These are phyloP conservation scores for Conticribra weissflogii DNA, from an alignment of 108 stramenopile species.

Conservation along the genomic window DNA sequence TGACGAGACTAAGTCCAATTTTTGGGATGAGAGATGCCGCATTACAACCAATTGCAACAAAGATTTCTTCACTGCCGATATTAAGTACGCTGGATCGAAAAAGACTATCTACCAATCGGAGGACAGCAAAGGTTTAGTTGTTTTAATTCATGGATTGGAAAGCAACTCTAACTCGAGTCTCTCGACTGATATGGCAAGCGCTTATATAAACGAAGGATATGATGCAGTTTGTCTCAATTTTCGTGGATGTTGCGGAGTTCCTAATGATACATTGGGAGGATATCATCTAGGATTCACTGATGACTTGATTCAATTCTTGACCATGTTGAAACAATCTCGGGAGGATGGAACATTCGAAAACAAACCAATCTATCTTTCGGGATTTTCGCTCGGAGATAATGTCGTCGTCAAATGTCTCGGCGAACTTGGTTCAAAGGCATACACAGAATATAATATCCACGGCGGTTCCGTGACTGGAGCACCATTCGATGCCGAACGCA, in stretches of 20 bases:
- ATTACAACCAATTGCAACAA: constrained; percentile 60
- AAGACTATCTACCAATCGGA: constrained; percentile 26
- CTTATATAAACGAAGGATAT: constrained; percentile 55
- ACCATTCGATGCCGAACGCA: constrained; percentile 73
- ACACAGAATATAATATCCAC: constrained; percentile 55
- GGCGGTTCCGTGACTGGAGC: constrained; percentile 88
- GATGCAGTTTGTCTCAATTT: constrained; percentile 84
- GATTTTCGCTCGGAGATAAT: constrained; percentile 92
- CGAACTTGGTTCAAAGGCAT: constrained; percentile 62
- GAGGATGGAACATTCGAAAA: constrained; percentile 37
- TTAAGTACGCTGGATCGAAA: constrained; percentile 58
- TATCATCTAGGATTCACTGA: constrained; percentile 95
- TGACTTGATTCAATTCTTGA: constrained; percentile 75
- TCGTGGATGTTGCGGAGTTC: constrained; percentile 81
- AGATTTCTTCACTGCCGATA: constrained; percentile 82
- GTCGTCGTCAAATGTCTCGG: constrained; percentile 85
- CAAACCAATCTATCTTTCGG: constrained; percentile 75
- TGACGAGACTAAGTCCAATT: too few relatives aligned
- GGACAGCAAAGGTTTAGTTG: constrained; percentile 50
- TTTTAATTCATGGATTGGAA: constrained; percentile 81
- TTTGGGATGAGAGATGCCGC: constrained; percentile 66
- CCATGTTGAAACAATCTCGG: constrained; percentile 40
- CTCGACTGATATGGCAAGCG: constrained; percentile 59
- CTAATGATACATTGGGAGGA: constrained; percentile 58
- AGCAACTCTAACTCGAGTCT: constrained; percentile 67